Evolutionary conservation across 495 filamentous ascomycete species (phyloP), one percentile per base, ranked within the genome.

Genomic region (Articulospora tetracladia): DNA sequence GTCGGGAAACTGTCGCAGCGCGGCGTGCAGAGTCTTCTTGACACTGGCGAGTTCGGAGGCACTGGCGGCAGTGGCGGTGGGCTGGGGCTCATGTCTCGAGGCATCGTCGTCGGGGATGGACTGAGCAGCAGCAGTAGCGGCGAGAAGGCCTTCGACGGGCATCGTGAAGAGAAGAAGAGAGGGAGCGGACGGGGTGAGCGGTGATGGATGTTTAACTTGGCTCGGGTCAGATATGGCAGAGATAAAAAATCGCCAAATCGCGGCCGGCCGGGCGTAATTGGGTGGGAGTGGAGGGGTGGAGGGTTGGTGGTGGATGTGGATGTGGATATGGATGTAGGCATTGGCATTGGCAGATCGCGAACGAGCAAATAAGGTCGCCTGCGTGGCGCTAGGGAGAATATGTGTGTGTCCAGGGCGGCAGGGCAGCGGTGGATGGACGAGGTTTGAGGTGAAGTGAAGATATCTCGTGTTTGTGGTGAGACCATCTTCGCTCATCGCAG

Each of bases 41-140:
- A 91, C 86, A 92, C 85, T 76, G 91, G 91, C 77, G 90, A 94
- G 87, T 92, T 93, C 82, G 88, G 88, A 68, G 86, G 86, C 70
- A 85, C 83, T 73, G 87, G 89, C 53, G 89, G 89, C 58, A 83
- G 83, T 72, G 75, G 80, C 63, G 76, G 81, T 39, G 75, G 83
- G 71, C 74, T 83, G 74, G 59, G 68, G 54, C 60, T 69, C 59
- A 76, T 73, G 71, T 83, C 80, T 74, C 79, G 77, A 73, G 76
- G 77, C 77, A 81, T 84, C 73, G 68, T 79, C 59, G 20, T 17
- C 19, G 1, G 24, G n/a, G 7, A 8, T 13, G 20, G 46, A 8
- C 11, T 49, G 11, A 8, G 46, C 20, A 20, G 46, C 10, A 22
- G 32, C 17, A 23, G 53, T 62, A 60, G 69, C 61, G 59, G 71